These are phyloP conservation scores for Paramecium pentaurelia DNA, from an alignment of 73 alveolate species.

Conservation along the genomic window DNA sequence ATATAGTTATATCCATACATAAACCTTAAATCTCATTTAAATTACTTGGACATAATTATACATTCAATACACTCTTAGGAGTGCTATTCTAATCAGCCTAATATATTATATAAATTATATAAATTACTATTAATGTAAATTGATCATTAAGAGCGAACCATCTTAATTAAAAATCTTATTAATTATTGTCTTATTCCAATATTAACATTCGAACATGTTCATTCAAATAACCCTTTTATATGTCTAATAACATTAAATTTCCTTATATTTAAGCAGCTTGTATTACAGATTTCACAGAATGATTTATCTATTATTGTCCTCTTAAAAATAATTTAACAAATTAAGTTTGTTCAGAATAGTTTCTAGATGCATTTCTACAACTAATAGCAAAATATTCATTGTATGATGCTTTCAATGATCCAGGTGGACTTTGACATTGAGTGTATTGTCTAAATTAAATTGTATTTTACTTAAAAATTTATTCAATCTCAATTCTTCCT, in stretches of 20 bases:
- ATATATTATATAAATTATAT: background rate
- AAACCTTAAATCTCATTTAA: background rate
- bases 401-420: conserved; percentile 23
- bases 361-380: conserved; percentile 3
- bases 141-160: background rate
- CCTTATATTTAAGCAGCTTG: background rate
- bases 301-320: background rate
- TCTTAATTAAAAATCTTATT: background rate
- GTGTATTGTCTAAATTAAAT: background rate
- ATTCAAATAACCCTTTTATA: background rate
- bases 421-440: conserved; percentile 18
- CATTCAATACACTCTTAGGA: background rate
- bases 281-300: background rate
- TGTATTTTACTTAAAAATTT: background rate
- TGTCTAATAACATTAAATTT: background rate
- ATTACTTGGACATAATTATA: background rate
- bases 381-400: conserved; percentile 41
- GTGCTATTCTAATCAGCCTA: background rate
- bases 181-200: background rate
- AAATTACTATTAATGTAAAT: background rate
- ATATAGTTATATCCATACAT: background rate
- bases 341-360: background rate
- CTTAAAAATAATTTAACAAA: conserved; percentile 4
- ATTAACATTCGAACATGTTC: background rate
- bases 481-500: background rate